Base-by-base conservation (phyloP, 306 rosid species). In the Medicago ruthenica region DNA sequence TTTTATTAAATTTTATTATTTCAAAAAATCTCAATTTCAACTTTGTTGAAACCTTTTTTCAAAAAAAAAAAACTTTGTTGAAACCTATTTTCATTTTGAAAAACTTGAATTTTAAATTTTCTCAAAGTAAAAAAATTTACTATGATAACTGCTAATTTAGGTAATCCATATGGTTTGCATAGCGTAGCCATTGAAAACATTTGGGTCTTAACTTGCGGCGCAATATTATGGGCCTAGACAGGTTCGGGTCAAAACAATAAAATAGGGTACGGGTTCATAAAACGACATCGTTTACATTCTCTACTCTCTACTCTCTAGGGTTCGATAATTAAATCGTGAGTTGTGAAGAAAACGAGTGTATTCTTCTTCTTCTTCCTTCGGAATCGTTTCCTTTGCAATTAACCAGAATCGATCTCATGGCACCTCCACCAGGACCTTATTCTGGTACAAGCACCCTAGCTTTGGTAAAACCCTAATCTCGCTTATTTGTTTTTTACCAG, bases 371-470 rank as follows among this genome's bases (percentile, higher is more conserved):
- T n/a, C 31, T 42, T 51, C 21, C 14, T 39, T 71, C 51, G 50
- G 3, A 74, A 21, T 66, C 48, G 17, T 73, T 77, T 0, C 53
- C 27, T 44, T 62, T 27, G 3, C 59, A 9, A 18, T 45, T 67
- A 62, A 9, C 51, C 18, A 24, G 39, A 34, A 14, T 41, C 75
- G 53, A 27, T 85, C 81, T 63, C 10, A 91, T 93, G 98, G 87
- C 98, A 27, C 89, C 91, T 0, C 97, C 92, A 77, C 90, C 96
- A 13, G 97, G 97, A 53, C 98, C 90, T 68, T 93, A 93, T 79
- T 93, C 98, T 17, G 98, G 98, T 11, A 85, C 89, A 71, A 93
- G 98, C 86, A 91, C 98, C 62, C 88, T 93, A 7, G 92, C 98
- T 77, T 81, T 93, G 92, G 98, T 93, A 85, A 13, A 61, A 18